A percentile compares a stretch with the other conserved stretches of the same genome.
These are phyloP conservation scores for Mrakia blollopis DNA, from an alignment of 768 basidiomycete genomes.

Conservation along the genomic window DNA sequence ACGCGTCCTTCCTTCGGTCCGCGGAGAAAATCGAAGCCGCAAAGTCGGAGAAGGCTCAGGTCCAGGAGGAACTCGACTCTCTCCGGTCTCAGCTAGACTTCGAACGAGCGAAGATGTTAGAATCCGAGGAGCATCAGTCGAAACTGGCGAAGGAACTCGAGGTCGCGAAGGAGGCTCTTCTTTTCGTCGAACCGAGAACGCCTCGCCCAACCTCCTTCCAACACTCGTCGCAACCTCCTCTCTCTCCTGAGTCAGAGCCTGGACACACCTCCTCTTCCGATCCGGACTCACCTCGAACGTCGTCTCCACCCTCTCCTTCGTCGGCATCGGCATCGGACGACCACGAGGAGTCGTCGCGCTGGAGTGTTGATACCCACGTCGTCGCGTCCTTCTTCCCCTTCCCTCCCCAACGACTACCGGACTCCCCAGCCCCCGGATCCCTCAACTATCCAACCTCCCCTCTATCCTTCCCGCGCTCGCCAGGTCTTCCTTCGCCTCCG, in stretches of 20 bases:
- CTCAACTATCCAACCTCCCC: background rate
- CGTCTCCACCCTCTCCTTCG: background rate
- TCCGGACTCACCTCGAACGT: background rate
- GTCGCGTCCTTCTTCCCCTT: background rate
- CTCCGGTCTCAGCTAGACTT: slow-evolving; percentile 1
- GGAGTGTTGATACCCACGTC: background rate
- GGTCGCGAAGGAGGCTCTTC: background rate
- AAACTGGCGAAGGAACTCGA: background rate
- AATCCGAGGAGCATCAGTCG: background rate
- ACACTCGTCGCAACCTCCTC: background rate
- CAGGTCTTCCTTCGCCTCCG: background rate
- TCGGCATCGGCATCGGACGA: background rate
- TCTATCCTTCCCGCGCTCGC: background rate
- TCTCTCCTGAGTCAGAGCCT: background rate
- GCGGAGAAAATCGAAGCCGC: background rate
- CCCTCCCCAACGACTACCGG: background rate
- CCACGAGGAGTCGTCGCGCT: background rate
- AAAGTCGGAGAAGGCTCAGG: background rate
- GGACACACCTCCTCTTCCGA: background rate
- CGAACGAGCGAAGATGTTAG: background rate
- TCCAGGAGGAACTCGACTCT: background rate
- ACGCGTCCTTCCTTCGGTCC: background rate
- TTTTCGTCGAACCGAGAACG: background rate
- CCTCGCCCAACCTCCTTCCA: background rate
- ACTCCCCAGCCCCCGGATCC: background rate